phyloP scores from a whole-genome alignment of 1,139 yeast species.

The Hansenula lynferdii region DNA sequence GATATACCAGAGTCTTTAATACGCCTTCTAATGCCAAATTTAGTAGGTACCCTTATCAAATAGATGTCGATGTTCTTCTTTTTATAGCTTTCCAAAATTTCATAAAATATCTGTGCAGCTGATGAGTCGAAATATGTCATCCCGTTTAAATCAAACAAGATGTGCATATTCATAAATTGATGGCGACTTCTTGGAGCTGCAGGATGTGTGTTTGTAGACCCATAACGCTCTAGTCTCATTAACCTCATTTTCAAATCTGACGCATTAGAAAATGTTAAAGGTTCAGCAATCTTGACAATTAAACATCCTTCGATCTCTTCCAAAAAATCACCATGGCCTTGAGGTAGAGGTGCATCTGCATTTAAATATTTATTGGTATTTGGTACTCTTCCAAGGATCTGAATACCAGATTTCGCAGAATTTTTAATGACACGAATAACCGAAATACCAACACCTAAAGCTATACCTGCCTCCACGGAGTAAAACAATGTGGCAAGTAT shows the following conservation, averaged over 20 bases:
- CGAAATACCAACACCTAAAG: conserved; percentile 78
- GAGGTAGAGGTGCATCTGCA: conserved; percentile 51
- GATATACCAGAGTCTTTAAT: conserved; percentile 27
- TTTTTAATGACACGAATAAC: conserved; percentile 77
- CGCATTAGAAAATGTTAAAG: conserved; percentile 86
- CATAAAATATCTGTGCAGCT: conserved; percentile 71
- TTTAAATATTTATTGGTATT: conserved; percentile 73
- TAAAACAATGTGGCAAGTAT: conserved; percentile 68
- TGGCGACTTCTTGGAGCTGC: conserved; percentile 58
- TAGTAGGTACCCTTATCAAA: conserved; percentile 58
- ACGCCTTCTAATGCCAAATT: conserved; percentile 31
- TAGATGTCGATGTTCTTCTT: conserved; percentile 55
- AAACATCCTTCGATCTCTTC: conserved; percentile 85
- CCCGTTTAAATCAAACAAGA: conserved; percentile 81
- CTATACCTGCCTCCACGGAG: conserved; percentile 87
- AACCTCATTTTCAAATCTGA: conserved; percentile 76
- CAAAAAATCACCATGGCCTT: conserved; percentile 25
- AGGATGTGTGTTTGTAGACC: conserved; percentile 82
- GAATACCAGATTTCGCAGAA: conserved; percentile 85
- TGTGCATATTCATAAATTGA: conserved; percentile 51
- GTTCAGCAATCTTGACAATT: conserved; percentile 87
- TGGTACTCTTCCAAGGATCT: conserved; percentile 79
- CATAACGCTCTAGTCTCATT: conserved; percentile 75
- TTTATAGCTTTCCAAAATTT: conserved; percentile 51
- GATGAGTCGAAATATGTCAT: conserved; percentile 87